These are phyloP conservation scores for Aureobasidium sp. DNA, from an alignment of 2,329 filamentous ascomycete species.

Conservation along the genomic window DNA sequence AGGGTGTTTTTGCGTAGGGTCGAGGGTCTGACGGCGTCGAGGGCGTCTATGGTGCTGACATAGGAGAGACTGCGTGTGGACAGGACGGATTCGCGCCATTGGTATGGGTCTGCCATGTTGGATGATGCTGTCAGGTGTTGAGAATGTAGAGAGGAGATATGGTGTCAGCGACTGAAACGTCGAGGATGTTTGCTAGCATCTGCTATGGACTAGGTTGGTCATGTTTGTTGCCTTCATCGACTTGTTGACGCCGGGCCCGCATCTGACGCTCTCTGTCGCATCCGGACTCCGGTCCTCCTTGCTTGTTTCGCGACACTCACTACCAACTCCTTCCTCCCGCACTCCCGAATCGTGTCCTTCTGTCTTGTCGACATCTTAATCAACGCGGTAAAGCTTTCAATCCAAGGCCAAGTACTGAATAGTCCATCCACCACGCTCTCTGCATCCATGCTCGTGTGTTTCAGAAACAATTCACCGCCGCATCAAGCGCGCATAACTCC, in stretches of 20 bases:
- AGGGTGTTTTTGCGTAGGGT: conserved; percentile 21
- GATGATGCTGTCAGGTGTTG: neutral
- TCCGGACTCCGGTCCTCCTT: too few species aligned
- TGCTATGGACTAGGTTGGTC: neutral
- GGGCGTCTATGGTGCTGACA: conserved; percentile 22
- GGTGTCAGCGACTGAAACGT: neutral
- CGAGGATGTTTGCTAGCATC: neutral
- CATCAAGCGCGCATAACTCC: neutral
- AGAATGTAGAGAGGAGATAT: neutral
- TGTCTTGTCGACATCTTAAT: neutral
- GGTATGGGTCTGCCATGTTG: conserved; percentile 14
- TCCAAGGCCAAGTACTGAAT: neutral
- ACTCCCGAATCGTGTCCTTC: neutral
- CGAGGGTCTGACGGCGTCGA: neutral
- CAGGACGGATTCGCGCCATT: conserved; percentile 26
- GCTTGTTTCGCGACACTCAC: neutral
- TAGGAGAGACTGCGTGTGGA: conserved; percentile 29
- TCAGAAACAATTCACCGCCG: conserved; percentile 3
- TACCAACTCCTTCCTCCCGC: neutral
- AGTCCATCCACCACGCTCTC: neutral
- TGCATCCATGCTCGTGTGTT: neutral
- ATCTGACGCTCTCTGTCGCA: too few species aligned
- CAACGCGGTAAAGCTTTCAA: neutral
- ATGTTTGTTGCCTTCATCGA: neutral
- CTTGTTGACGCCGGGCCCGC: neutral